Base-by-base conservation (phyloP, 176 grass and related monocot species). In the Cenchrus americanus region DNA sequence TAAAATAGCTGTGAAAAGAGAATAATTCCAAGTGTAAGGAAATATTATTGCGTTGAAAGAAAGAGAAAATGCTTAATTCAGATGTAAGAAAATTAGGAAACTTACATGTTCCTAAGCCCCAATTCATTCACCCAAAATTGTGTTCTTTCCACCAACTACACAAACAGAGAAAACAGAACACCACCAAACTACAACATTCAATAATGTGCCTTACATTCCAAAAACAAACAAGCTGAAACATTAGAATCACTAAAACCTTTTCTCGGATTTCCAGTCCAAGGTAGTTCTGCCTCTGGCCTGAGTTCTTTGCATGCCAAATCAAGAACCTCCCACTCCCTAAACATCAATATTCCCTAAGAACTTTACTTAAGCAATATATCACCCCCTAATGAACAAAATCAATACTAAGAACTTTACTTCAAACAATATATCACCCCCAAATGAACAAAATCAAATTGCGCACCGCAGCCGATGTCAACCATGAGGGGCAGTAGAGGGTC, bases 391-490 rank as follows among this genome's bases (percentile, higher is more conserved):
- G 57, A 41, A 2, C 3, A 71, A 53, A 12, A 37, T n/a, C 40
- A 14, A 51, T 34, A 65, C 22, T 61, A 12, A 61, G 47, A 59
- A 5, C 30, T 30, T 30, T 30, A 30, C 47, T 71, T 10, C 40
- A 61, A 42, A 19, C 49, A 19, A 62, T 47, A 2, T 18, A 70
- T 48, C 0, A 43, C 53, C 50, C 50, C 77, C 7, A 37, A 64
- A 64, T 53, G 57, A 41, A 2, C 3, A 71, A 53, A 12, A 37
- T n/a, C 40, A 14, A 51, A 30, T 19, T 42, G 55, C 42, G 3
- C 77, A 97, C 96, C 96, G 65, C 96, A 91, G 54, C 96, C 96
- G 24, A 98, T 90, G 84, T 98, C 96, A 24, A 98, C 93, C 96
- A 98, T 95, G 69, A 98, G 93, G 10, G 96, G 96, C 42, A 92